Conservation (phyloP, 129 eudicot genomes). For the Tagetes erecta region DNA sequence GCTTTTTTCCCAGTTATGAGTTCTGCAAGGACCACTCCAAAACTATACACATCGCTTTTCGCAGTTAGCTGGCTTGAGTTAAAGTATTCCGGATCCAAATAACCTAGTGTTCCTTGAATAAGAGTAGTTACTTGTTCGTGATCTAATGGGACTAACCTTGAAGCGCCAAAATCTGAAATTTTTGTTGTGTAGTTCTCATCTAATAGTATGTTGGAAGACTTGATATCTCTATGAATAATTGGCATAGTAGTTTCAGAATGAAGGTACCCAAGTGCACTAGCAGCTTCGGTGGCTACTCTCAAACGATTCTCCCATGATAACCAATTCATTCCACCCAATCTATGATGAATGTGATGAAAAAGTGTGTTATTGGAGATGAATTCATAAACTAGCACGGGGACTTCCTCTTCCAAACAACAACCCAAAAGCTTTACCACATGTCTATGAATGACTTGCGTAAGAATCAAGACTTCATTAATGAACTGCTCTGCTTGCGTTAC, state of each 20-base stretch:
- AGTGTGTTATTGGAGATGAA: no score
- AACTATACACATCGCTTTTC: conserved; percentile 44
- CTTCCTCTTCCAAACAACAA: no score
- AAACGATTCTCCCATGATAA: no score
- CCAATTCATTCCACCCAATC: no score
- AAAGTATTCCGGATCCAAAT: conserved; percentile 60
- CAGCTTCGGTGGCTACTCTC: no score
- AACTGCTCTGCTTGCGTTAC: conserved; percentile 54
- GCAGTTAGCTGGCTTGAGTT: conserved; percentile 43
- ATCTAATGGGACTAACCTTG: conserved; percentile 49
- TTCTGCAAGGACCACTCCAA: no score
- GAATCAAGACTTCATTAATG: conserved; percentile 48
- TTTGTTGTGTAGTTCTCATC: conserved; percentile 49
- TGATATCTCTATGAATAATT: background rate
- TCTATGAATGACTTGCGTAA: no score
- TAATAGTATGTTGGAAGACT: conserved; percentile 49
- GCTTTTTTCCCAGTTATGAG: conserved; percentile 42
- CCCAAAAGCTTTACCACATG: no score
- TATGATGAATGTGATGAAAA: no score
- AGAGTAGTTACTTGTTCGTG: conserved; percentile 35
- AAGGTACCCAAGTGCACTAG: no score
- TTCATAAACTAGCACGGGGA: no score
- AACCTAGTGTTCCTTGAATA: conserved; percentile 41
- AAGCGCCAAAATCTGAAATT: conserved; percentile 67
- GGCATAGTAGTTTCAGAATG: no score